phyloP scores from a whole-genome alignment of 371 early-diverging fungal species.

The Zychaea mexicana region DNA sequence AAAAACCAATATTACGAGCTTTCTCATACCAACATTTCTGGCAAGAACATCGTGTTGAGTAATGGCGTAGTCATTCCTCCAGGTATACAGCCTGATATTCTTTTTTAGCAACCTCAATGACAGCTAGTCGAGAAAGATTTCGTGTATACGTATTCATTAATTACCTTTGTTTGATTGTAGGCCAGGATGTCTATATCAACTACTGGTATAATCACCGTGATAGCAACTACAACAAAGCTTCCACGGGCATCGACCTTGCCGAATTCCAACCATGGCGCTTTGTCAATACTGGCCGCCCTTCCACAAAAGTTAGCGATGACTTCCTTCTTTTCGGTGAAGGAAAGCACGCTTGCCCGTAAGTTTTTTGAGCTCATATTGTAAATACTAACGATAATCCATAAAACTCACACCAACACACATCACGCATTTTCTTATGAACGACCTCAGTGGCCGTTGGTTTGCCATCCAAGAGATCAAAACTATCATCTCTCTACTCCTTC shows the following conservation, averaged over 20 bases:
- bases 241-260: slow-evolving; percentile 1
- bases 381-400: too few relatives aligned
- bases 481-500: slow-evolving; percentile 17
- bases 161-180: too few relatives aligned
- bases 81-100: too few relatives aligned
- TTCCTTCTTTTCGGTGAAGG: slow-evolving; percentile 58
- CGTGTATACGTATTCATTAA: too few relatives aligned
- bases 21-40: slow-evolving; percentile 32
- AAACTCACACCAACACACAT: too few relatives aligned
- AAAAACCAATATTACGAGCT: slow-evolving; percentile 20
- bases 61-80: slow-evolving; percentile 44
- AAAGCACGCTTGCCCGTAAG: slow-evolving; percentile 32
- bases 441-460: slow-evolving; percentile 23
- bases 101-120: too few relatives aligned
- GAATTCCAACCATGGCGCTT: slow-evolving; percentile 52
- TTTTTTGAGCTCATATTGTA: not conserved
- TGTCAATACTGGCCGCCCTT: slow-evolving; percentile 34
- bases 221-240: slow-evolving; percentile 10
- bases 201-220: slow-evolving; percentile 17
- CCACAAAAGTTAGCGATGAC: slow-evolving; percentile 43
- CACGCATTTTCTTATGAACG: not conserved
- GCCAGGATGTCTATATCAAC: slow-evolving; percentile 33
- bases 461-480: slow-evolving; percentile 28
- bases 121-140: too few relatives aligned
- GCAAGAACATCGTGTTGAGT: slow-evolving; percentile 25